These are phyloP conservation scores for Cordyceps fumosorosea DNA, from an alignment of 2,329 filamentous ascomycete genomes.

Conservation along the genomic window DNA sequence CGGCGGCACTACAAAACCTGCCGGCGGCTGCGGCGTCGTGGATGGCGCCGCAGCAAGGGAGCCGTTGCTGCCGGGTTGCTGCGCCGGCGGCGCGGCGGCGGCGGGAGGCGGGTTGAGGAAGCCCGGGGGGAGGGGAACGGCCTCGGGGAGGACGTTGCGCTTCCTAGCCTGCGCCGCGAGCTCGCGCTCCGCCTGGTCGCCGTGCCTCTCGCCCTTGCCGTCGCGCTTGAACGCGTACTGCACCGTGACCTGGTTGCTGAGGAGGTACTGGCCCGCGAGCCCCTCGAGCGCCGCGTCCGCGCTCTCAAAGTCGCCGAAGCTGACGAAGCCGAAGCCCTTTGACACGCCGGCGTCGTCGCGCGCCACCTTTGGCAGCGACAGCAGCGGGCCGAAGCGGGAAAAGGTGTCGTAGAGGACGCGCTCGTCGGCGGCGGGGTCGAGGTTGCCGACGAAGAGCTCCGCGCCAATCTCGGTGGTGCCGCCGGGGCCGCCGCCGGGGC, in stretches of 20 bases:
- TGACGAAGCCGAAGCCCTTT: slow-evolving; percentile 96
- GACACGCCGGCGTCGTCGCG: slow-evolving; percentile 81
- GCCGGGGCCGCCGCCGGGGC: slow-evolving; percentile 62
- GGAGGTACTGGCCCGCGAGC: slow-evolving; percentile 93
- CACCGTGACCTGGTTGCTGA: slow-evolving; percentile 93
- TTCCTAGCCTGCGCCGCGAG: slow-evolving; percentile 89
- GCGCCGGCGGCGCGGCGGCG: slow-evolving; percentile 12
- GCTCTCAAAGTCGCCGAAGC: slow-evolving; percentile 86
- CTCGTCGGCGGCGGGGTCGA: slow-evolving; percentile 91
- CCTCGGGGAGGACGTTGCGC: slow-evolving; percentile 81
- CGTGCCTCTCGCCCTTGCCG: slow-evolving; percentile 92
- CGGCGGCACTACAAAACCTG: slow-evolving; percentile 29
- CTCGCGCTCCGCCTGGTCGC: slow-evolving; percentile 87
- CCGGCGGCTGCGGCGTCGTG: slow-evolving; percentile 18
- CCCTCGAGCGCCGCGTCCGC: slow-evolving; percentile 86
- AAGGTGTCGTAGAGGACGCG: slow-evolving; percentile 94
- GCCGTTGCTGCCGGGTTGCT: slow-evolving; percentile 15
- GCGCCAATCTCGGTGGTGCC: slow-evolving; percentile 89
- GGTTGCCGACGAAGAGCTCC: slow-evolving; percentile 93
- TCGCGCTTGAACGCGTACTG: slow-evolving; percentile 99
- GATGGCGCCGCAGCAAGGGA: slow-evolving; percentile 14
- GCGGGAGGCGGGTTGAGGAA: slow-evolving; percentile 43
- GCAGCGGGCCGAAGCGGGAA: slow-evolving; percentile 78
- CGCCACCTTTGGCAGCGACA: slow-evolving; percentile 83
- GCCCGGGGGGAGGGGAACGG: slow-evolving; percentile 67